Evolutionary conservation across 192 early-diverging fungal genomes (phyloP), one percentile per base, ranked within the genome.

Genomic region (Phlyctochytrium bullatum): DNA sequence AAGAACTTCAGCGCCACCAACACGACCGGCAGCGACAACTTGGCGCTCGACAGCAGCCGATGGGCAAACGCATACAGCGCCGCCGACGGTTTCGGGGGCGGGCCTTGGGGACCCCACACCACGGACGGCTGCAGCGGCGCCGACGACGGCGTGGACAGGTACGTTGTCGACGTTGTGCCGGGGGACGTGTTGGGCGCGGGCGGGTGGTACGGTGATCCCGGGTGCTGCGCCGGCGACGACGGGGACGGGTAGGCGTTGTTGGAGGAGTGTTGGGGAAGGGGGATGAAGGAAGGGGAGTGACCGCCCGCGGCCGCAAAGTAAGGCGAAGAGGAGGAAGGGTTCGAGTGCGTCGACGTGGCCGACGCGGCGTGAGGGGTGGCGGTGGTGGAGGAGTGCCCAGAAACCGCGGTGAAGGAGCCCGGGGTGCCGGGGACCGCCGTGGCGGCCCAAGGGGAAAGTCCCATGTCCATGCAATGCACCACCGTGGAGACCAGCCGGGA

Each of bases 61-160:
- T 65, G 64, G 64, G 50, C 36, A 31, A 65, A 64, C 3, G 64
- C 53, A 29, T 64, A 64, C 10, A 64, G 64, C 20, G 64, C 53
- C 6, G 64, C 53, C 27, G 50, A 65, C 4, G 64, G 64, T 29
- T 62, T 62, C 4, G 64, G 31, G 12, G 27, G 54, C 10, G 54
- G 54, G n/a, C n/a, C n/a, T n/a, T n/a, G n/a, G n/a, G n/a, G n/a
- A n/a, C n/a, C n/a, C n/a, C n/a, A n/a, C n/a, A n/a, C n/a, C n/a
- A n/a, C n/a, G n/a, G n/a, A n/a, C 20, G 40, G 40, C 10, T 47
- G 6, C 40, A 14, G 6, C 20, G 40, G 40, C 20, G 6, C 10
- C 20, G 20, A 20, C 40, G 40, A 47, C 10, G 40, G 40, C 20
- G 40, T 14, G 40, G 40, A 47, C 6, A 14, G 40, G n/a, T n/a